These are phyloP conservation scores for Paratinospora sagittata DNA, from an alignment of 164 flowering plant genomes.

Conservation along the genomic window DNA sequence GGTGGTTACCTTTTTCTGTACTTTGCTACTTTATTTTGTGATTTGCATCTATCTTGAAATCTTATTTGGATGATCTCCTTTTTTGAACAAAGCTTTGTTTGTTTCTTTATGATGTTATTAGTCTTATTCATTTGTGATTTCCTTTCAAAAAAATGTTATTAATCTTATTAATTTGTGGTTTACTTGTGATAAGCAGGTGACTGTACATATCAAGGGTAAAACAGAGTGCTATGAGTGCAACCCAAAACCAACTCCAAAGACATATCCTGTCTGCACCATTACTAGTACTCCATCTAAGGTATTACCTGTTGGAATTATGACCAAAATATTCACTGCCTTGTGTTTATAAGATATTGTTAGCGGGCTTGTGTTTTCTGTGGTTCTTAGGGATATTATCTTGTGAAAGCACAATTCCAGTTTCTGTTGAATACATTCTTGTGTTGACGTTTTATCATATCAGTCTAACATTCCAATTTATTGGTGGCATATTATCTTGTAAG, in stretches of 20 bases:
- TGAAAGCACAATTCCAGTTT: not conserved
- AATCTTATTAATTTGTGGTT: constrained; percentile 10
- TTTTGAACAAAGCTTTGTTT: not conserved
- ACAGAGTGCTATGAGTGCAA: constrained; percentile 98
- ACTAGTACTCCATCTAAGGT: constrained; percentile 99
- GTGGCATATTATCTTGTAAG: not conserved
- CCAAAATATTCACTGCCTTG: not conserved
- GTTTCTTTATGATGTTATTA: not conserved
- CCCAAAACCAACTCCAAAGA: constrained; percentile 89
- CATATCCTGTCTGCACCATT: constrained; percentile 97
- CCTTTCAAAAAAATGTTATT: not conserved
- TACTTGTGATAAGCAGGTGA: constrained; percentile 50
- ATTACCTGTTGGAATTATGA: constrained; percentile 7
- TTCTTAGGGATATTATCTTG: not conserved
- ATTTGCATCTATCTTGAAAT: not conserved
- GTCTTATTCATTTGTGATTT: too few species aligned
- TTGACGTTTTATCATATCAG: not conserved
- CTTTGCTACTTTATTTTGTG: not conserved
- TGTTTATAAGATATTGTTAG: not conserved
- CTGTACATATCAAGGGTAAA: constrained; percentile 87
- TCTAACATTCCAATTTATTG: not conserved
- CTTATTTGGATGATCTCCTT: not conserved
- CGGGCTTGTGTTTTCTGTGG: not conserved
- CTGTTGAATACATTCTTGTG: not conserved
- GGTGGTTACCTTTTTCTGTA: not conserved